Base-by-base conservation (phyloP, 1,284 basidiomycete species). In the Boletus sp. region DNA sequence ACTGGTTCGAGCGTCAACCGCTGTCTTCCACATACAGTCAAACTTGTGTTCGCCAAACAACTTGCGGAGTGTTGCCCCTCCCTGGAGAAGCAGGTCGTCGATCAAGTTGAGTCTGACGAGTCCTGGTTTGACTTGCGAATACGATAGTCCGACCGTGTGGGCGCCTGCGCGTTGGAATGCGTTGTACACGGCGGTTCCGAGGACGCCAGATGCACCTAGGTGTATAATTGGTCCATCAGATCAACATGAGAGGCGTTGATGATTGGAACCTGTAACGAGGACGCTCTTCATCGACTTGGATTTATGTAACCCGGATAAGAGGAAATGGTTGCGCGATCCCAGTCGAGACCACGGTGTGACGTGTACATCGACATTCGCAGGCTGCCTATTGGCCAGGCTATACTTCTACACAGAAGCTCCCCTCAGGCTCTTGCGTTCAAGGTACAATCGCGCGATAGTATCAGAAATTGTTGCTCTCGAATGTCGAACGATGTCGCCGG, bases 121-220 rank as follows among this genome's bases (percentile, higher is more conserved):
- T 10, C 76, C 76, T 23, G 69, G 72, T 4, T 68, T 73, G 2
- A 77, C 63, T 46, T 83, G 77, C 13, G 84, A 80, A 65, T 82
- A 71, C 9, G 85, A 81, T 12, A 90, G 72, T 3, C 82, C 81
- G 37, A 83, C 66, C 17, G 83, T 74, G 47, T 74, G 67, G 51
- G 71, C 63, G 14, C 60, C 64, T 9, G 64, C 62, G 33, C 66
- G 50, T 27, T 68, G 71, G 69, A 88, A 88, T 5, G 84, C 81
- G 30, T 70, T 62, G 60, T 77, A 78, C 6, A 89, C 74, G 5
- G 84, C 83, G 9, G 77, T 72, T 10, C 88, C 88, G 9, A 91
- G 74, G 13, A 91, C 75, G 27, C 88, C 88, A 30, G 88, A 89
- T 52, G 88, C 88, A 53, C 88, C 88, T 87, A 14, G 23, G 17